Conservation (phyloP, 805 yeast genomes). For the Kurtzmaniella cleridarum region DNA sequence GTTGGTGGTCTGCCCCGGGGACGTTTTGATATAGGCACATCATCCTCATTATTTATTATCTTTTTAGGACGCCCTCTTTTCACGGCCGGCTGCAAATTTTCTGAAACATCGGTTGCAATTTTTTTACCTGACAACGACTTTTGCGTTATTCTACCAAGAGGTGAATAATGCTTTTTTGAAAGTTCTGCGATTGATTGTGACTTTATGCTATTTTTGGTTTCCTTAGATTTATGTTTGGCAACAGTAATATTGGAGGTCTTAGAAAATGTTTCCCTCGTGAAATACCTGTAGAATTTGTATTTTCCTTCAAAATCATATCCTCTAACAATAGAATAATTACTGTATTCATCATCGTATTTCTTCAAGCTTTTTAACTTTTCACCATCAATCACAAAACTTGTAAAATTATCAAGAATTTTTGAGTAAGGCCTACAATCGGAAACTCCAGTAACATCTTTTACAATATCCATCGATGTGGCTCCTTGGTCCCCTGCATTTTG, state of each 20-base stretch:
- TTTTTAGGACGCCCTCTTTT: no score
- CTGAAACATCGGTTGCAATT: no score
- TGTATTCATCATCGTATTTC: constrained; percentile 22
- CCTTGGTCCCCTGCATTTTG: constrained; percentile 42
- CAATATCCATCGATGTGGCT: constrained; percentile 52
- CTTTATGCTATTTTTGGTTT: constrained; percentile 2
- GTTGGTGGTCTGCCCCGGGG: no score
- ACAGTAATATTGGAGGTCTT: background rate
- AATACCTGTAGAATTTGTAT: constrained; percentile 62
- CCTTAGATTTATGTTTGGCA: background rate
- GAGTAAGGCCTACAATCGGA: constrained; percentile 48
- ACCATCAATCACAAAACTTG: constrained; percentile 32
- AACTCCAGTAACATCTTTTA: constrained; percentile 47
- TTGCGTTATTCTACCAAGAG: constrained; percentile 21
- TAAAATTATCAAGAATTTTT: constrained; percentile 45
- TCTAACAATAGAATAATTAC: constrained; percentile 40
- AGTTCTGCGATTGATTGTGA: constrained; percentile 9
- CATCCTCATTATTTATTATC: no score
- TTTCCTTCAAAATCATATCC: constrained; percentile 73
- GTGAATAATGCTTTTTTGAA: constrained; percentile 11
- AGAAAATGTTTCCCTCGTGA: constrained; percentile 12
- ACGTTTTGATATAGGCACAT: no score
- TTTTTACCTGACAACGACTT: constrained; percentile 13
- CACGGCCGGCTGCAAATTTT: no score
- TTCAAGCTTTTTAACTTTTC: constrained; percentile 20